Evolutionary conservation across 2,329 filamentous ascomycete species (phyloP), one percentile per base, ranked within the genome.

Genomic region (Fusarium sp.): DNA sequence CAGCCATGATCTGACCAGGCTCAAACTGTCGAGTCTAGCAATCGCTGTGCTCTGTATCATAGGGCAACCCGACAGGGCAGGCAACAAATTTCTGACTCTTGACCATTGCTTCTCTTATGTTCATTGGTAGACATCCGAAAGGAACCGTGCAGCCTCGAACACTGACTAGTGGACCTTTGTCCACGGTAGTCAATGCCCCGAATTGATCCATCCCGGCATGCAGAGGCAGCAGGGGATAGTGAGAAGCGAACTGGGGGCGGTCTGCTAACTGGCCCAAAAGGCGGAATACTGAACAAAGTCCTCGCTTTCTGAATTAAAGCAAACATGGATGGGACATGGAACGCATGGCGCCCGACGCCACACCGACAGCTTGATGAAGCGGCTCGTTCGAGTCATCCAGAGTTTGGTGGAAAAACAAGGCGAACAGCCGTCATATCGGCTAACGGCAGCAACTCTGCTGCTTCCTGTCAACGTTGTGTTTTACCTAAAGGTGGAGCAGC

Each of bases 351-450:
- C 49, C 44, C 43, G 50, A 61, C 58, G 48, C 62, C 51, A 59
- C 67, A 58, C 50, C 58, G 39, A 60, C 37, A 52, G 18, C 26
- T 13, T 52, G 43, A 58, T 49, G 28, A 67, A 69, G 51, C 55
- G 49, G 51, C 55, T 34, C 30, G 16, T 31, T 34, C 44, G 25
- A 41, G 25, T 44, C 42, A 19, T 11, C 12, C 41, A 57, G 19
- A 34, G 13, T 19, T 64, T 44, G 30, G 19, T 62, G 31, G 37
- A 26, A 45, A 50, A 41, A 37, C 31, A 43, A 43, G 37, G 41
- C 42, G 28, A 25, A 16, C 39, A 50, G 34, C 19, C 23, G 21
- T 51, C 43, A 12, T 50, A 41, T 56, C 39, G 45, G 25, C 18
- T 63, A 31, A 21, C 18, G 23, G 19, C 9, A 45, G 45, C 26